Conservation (phyloP, 495 filamentous ascomycete species). For the Haplographium delicatum region DNA sequence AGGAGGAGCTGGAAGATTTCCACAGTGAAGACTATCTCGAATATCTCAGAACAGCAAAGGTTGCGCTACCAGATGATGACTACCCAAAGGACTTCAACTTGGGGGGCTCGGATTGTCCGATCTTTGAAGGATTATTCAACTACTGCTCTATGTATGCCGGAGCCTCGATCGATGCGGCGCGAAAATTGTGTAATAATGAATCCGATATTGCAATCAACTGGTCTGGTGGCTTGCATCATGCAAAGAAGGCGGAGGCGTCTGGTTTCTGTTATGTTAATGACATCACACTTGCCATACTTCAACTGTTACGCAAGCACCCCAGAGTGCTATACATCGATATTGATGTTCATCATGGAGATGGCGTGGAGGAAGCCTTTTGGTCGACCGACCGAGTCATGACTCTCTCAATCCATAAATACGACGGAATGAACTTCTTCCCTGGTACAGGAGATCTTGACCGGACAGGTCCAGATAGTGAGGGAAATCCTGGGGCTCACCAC, state of each 20-base stretch:
- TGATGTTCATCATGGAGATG: slow-evolving; percentile 96
- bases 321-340: slow-evolving; percentile 97
- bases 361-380: slow-evolving; percentile 95
- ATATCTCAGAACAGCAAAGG: slow-evolving; percentile 55
- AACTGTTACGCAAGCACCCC: slow-evolving; percentile 79
- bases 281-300: slow-evolving; percentile 91
- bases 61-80: slow-evolving; percentile 37
- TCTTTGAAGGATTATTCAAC: slow-evolving; percentile 92
- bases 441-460: slow-evolving; percentile 91
- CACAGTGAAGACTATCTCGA: slow-evolving; percentile 87
- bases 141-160: slow-evolving; percentile 94
- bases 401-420: slow-evolving; percentile 95
- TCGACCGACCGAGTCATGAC: slow-evolving; percentile 95
- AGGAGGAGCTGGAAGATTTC: slow-evolving; percentile 82
- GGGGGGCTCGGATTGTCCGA: slow-evolving; percentile 84
- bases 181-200: slow-evolving; percentile 78
- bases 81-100: slow-evolving; percentile 53
- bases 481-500: slow-evolving; percentile 87
- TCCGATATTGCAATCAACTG: slow-evolving; percentile 97
- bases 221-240: slow-evolving; percentile 98
- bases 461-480: slow-evolving; percentile 77
- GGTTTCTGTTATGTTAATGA: slow-evolving; percentile 99
- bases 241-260: slow-evolving; percentile 87
- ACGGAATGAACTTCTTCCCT: slow-evolving; percentile 83
- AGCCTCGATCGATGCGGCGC: slow-evolving; percentile 83